phyloP scores from a whole-genome alignment of 495 filamentous ascomycete genomes.

The Poronia punctata region DNA sequence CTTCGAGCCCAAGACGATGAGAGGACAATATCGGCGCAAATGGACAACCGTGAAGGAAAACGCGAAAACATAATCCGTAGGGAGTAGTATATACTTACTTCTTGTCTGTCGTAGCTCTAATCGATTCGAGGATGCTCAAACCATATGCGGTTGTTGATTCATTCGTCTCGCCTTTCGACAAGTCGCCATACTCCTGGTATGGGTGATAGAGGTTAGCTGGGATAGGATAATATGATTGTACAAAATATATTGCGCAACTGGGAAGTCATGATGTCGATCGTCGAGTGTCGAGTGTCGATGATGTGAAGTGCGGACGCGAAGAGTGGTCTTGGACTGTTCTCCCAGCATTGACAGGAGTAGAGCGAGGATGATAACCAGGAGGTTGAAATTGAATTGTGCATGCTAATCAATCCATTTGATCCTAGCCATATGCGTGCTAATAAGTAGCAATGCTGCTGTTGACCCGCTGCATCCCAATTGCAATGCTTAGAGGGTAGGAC shows the following conservation, averaged over 20 bases:
- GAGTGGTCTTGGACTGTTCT: too few species aligned
- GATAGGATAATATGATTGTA: neutral
- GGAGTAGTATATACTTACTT: constrained; percentile 40
- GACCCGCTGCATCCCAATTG: constrained; percentile 1
- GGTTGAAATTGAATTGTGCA: constrained; percentile 5
- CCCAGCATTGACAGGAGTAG: too few species aligned
- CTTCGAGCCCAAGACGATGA: neutral
- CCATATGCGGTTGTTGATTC: constrained; percentile 62
- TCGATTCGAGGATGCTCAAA: constrained; percentile 55
- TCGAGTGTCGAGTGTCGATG: too few species aligned
- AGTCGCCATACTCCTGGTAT: constrained; percentile 29
- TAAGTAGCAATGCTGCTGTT: constrained; percentile 1
- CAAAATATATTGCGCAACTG: too few species aligned
- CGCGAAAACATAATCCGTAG: neutral
- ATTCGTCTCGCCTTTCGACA: constrained; percentile 44
- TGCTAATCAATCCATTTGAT: neutral
- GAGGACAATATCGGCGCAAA: neutral
- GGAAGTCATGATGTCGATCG: too few species aligned
- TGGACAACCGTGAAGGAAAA: too few species aligned
- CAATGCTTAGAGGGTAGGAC: neutral
- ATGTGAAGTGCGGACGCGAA: too few species aligned
- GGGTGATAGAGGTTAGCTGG: constrained; percentile 13
- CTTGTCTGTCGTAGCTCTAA: constrained; percentile 64
- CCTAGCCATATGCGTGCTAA: too few species aligned
- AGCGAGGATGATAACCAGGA: too few species aligned